Base-by-base conservation (phyloP, 768 basidiomycete genomes). In the Mycena indigotica region DNA sequence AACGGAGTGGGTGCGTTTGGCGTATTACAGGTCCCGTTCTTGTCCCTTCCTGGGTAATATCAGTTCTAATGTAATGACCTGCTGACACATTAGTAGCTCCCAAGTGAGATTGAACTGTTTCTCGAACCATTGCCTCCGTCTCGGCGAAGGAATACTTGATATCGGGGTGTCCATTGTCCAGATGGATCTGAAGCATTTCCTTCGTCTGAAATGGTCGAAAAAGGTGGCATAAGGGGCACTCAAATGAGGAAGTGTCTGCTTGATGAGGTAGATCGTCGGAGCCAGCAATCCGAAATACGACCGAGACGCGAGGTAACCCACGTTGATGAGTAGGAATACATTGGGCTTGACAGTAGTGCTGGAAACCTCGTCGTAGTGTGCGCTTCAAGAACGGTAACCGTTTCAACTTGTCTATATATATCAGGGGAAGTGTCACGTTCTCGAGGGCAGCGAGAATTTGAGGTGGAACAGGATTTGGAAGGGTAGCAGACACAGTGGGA, bases 371-470 rank as follows among this genome's bases (percentile, higher is more conserved):
- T 15, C 76, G 73, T 17, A 89, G 63, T 61, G 82, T 83, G 12
- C 83, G 80, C 25, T 67, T 71, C 21, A 86, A 72, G 65, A 88
- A 89, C 0, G 87, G 87, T 4, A 87, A 74, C 50, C 72, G 73
- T 16, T 58, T 61, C 12, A 72, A 70, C 23, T 65, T 66, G 30
- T 76, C 75, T 68, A 82, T 72, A 19, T 73, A 74, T 40, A 75
- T 57, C 3, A 67, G 62, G 1, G 72, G 58, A 1, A 70, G 64
- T 0, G 69, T 69, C 17, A 78, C 55, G 13, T 57, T 56, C 51
- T 78, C 71, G 13, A 81, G 57, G 13, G 71, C 72, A 4, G 68
- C 55, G 26, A 80, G 32, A 40, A 83, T 69, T 2, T 67, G 57
- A 15, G 73, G 66, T 23, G 79, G 76, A 3, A n/a, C 40, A 10